Evolutionary conservation across 2,329 filamentous ascomycete genomes (phyloP).

Genomic region (Byssoonygena ceratinophila): DNA sequence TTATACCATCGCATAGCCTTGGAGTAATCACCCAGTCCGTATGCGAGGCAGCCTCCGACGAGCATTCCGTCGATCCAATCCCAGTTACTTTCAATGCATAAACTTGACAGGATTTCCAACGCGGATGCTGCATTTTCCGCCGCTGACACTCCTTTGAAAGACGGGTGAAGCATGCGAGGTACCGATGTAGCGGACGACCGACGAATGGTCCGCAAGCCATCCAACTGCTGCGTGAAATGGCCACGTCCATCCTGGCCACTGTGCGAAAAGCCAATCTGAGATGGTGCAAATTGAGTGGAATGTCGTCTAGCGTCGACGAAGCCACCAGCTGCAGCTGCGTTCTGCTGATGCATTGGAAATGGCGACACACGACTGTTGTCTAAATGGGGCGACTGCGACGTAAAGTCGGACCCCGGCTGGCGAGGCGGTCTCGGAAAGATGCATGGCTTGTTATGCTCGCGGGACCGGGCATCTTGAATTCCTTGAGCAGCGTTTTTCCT

Average conservation of each 20-base stretch:
- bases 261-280: conserved; percentile 13
- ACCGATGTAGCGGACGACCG: conserved; percentile 26
- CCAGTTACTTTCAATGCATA: conserved; percentile 73
- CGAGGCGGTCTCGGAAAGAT: conserved; percentile 54
- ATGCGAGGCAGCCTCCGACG: conserved; percentile 80
- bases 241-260: conserved; percentile 12
- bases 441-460: conserved; percentile 42
- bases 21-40: conserved; percentile 75
- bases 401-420: conserved; percentile 39
- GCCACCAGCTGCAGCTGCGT: not conserved
- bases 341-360: conserved; percentile 11
- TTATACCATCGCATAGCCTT: conserved; percentile 48
- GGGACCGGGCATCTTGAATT: conserved; percentile 31
- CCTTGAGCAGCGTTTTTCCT: conserved; percentile 41
- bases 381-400: conserved; percentile 9
- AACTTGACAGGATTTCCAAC: conserved; percentile 58
- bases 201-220: conserved; percentile 26
- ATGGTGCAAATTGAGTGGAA: conserved; percentile 14
- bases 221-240: conserved; percentile 23
- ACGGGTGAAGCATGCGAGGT: conserved; percentile 26
- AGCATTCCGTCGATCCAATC: conserved; percentile 90
- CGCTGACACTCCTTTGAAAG: conserved; percentile 33
- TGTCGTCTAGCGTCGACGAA: conserved; percentile 14
- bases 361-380: conserved; percentile 4
- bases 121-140: conserved; percentile 53